These are phyloP conservation scores for Kodamaea sagamina DNA, from an alignment of 805 yeast species.

Conservation along the genomic window DNA sequence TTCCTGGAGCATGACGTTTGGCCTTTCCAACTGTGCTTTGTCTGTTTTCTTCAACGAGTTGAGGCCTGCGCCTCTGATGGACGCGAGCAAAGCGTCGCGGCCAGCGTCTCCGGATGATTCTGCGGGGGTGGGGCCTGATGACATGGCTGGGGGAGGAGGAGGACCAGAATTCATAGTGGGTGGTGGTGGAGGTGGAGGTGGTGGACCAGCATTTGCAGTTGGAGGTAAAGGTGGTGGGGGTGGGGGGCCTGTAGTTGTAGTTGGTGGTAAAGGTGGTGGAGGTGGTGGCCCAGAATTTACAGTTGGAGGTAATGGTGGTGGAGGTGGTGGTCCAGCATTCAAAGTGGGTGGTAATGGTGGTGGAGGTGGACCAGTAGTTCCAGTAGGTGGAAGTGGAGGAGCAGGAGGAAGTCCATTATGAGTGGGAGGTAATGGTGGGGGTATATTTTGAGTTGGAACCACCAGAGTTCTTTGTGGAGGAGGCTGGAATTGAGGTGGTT, in stretches of 20 bases:
- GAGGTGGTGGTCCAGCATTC: constrained; percentile 12
- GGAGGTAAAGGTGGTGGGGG: constrained; percentile 19
- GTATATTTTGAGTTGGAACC: constrained; percentile 9
- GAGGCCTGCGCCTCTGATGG: constrained; percentile 77
- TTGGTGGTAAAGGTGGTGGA: constrained; percentile 19
- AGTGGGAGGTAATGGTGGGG: constrained; percentile 19
- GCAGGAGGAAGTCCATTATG: constrained; percentile 18
- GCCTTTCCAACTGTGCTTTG: constrained; percentile 78
- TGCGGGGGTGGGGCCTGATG: constrained; percentile 34
- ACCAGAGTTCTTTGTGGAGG: no score
- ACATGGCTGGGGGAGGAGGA: constrained; percentile 33
- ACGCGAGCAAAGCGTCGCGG: constrained; percentile 81
- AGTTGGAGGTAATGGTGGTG: constrained; percentile 20
- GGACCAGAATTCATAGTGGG: constrained; percentile 28
- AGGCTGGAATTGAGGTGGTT: constrained; percentile 13
- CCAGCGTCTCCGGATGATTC: constrained; percentile 49
- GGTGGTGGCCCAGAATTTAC: constrained; percentile 17
- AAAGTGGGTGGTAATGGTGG: constrained; percentile 16
- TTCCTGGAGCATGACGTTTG: constrained; percentile 70
- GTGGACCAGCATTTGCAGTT: constrained; percentile 26
- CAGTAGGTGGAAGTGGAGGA: constrained; percentile 20
- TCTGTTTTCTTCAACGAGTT: constrained; percentile 74
- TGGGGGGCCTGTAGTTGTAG: constrained; percentile 15
- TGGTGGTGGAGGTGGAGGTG: constrained; percentile 20
- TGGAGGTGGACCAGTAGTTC: constrained; percentile 17